Evolutionary conservation across 2,329 filamentous ascomycete species (phyloP).

Genomic region (Fusarium nisikadoi): DNA sequence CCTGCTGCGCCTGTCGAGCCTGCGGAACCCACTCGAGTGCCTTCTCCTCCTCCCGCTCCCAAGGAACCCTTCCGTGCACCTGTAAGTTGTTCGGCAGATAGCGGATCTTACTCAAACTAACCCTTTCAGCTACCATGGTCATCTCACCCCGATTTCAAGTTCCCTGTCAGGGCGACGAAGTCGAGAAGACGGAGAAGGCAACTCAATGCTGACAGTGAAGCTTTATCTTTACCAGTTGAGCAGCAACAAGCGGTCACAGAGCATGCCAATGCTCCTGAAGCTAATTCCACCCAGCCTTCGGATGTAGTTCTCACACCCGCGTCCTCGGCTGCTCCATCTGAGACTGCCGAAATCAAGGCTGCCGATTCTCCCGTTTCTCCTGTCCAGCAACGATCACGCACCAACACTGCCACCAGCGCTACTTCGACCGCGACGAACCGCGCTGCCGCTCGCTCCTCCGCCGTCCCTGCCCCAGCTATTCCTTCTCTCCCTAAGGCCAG

Average conservation of each 20-base stretch:
- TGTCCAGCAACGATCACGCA: conserved; percentile 40
- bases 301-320: conserved; percentile 26
- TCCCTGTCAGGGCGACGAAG: conserved; percentile 55
- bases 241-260: conserved; percentile 51
- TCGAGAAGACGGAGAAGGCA: conserved; percentile 57
- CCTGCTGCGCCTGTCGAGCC: conserved; percentile 41
- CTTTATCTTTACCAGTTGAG: conserved; percentile 57
- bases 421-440: conserved; percentile 44
- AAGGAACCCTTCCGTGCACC: conserved; percentile 58
- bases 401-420: conserved; percentile 40
- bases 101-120: neutral
- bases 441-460: conserved; percentile 47
- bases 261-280: conserved; percentile 33
- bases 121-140: conserved; percentile 65
- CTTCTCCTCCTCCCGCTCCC: conserved; percentile 40
- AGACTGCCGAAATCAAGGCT: conserved; percentile 41
- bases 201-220: conserved; percentile 50
- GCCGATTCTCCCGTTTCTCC: conserved; percentile 50
- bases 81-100: conserved; percentile 50
- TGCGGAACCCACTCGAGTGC: conserved; percentile 35
- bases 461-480: conserved; percentile 57
- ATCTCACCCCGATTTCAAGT: conserved; percentile 62
- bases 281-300: conserved; percentile 27
- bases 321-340: conserved; percentile 28
- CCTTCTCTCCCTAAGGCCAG: conserved; percentile 57